Evolutionary conservation across 225 moss, liverwort and hornwort genomes (phyloP).

Genomic region (Sphagnum contortum): DNA sequence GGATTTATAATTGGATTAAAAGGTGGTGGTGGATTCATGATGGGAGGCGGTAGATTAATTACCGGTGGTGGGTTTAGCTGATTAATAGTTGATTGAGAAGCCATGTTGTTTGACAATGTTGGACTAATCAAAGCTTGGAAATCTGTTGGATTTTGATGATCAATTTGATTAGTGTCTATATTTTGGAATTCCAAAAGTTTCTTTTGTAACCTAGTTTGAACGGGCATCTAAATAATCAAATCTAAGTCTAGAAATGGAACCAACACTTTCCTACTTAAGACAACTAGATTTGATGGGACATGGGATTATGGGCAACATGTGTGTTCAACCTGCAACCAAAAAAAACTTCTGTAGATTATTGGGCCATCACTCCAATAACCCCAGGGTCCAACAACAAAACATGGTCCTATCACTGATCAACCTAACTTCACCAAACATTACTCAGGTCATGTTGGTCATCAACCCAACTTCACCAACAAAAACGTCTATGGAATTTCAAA

Average conservation of each 20-base stretch:
- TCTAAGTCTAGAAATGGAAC: background rate
- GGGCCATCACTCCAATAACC: background rate
- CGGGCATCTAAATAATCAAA: background rate
- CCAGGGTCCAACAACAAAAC: background rate
- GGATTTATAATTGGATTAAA: background rate
- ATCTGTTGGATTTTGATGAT: background rate
- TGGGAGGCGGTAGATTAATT: too few species aligned
- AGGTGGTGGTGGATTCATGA: too few species aligned
- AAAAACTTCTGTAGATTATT: background rate
- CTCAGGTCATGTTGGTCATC: too few species aligned
- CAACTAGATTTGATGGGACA: background rate
- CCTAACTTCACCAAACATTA: background rate
- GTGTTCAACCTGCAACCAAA: conserved; percentile 3
- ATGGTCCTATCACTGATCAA: conserved; percentile 1
- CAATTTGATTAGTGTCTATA: background rate
- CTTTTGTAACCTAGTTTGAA: background rate
- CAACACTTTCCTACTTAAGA: background rate
- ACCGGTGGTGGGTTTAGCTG: background rate
- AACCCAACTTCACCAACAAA: too few species aligned
- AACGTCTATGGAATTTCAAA: too few species aligned
- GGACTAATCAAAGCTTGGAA: background rate
- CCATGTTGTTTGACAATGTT: background rate
- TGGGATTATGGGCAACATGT: background rate
- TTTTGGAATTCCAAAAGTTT: background rate
- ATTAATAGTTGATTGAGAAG: too few species aligned